Base-by-base conservation (phyloP, 805 yeast species). In the Kodamaea hsintzibuensis region DNA sequence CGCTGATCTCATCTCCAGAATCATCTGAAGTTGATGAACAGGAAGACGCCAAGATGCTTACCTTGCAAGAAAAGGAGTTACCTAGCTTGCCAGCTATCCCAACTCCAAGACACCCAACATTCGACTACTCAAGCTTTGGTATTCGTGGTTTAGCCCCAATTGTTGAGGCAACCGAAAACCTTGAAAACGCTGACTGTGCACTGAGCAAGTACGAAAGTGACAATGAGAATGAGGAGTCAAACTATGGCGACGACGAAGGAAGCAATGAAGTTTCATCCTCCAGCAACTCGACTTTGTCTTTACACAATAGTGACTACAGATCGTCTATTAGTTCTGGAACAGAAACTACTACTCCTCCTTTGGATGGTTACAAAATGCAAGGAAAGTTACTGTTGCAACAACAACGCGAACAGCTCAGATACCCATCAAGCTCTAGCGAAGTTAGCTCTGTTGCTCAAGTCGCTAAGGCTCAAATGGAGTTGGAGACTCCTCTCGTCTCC, bases 111-210 rank as follows among this genome's bases (percentile, higher is more conserved):
- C 37, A 38, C 35, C 44, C 12, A 42, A 35, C 63, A 7, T 65
- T 70, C 50, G 71, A 70, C 54, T 57, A 52, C 47, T 55, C 56
- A 49, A 63, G 69, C 39, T 65, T 62, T 59, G 69, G 66, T 7
- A 55, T 64, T 16, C 63, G 65, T 49, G 74, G 73, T 1, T 71
- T 76, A 56, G 73, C 71, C 17, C 77, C 78, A 33, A 73, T 73
- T 60, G 71, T 62, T 18, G 79, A 74, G 60, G 54, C 63, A 14
- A 71, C 66, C 27, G 64, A 60, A 50, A 68, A 63, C 50, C 44
- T 35, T 13, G 38, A 22, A 22, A 22, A 16, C n/a, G 14, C 44
- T 10, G 74, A 70, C 51, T 64, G 65, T 51, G 65, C 74, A 4
- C 59, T 65, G 18, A 70, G 75, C 9, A 67, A 64, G 50, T 73